Conservation (phyloP, 2,329 filamentous ascomycete species). For the Fusarium decemcellulare region DNA sequence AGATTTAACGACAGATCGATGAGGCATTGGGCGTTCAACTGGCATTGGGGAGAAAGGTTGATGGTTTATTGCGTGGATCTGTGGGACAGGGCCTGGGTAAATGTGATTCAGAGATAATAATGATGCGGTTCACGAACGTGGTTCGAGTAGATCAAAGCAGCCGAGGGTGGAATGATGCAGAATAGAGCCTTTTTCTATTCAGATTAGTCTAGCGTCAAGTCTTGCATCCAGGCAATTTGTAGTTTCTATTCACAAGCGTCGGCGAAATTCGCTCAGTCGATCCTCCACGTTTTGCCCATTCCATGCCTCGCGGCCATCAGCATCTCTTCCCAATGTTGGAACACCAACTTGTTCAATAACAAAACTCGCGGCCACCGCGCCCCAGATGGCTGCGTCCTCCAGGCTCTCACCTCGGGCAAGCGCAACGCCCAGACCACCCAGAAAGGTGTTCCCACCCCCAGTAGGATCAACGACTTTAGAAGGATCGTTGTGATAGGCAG, state of each 20-base stretch:
- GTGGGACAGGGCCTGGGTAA: constrained; percentile 1
- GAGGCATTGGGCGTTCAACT: constrained; percentile 6
- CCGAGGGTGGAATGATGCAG: constrained; percentile 21
- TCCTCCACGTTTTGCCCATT: constrained; percentile 69
- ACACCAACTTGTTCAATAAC: constrained; percentile 95
- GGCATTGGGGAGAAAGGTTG: constrained; percentile 19
- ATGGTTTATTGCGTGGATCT: constrained; percentile 11
- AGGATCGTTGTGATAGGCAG: constrained; percentile 75
- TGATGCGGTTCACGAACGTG: constrained; percentile 7
- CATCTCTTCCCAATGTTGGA: constrained; percentile 68
- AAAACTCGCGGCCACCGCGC: constrained; percentile 87
- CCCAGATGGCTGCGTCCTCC: constrained; percentile 83
- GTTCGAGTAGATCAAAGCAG: constrained; percentile 10
- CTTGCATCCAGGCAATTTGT: constrained; percentile 3
- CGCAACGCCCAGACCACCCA: constrained; percentile 73
- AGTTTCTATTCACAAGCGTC: constrained; percentile 50
- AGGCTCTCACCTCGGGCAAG: constrained; percentile 72
- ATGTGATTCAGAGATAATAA: constrained; percentile 19
- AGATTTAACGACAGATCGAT: constrained; percentile 66
- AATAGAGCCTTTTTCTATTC: constrained; percentile 24
- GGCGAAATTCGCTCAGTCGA: constrained; percentile 66
- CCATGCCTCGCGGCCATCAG: constrained; percentile 69
- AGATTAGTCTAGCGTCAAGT: constrained; percentile 24
- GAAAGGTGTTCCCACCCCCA: constrained; percentile 92
- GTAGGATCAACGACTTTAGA: constrained; percentile 87